Conservation (phyloP, 2,329 filamentous ascomycete genomes). For the Westerdykella aurantiaca region DNA sequence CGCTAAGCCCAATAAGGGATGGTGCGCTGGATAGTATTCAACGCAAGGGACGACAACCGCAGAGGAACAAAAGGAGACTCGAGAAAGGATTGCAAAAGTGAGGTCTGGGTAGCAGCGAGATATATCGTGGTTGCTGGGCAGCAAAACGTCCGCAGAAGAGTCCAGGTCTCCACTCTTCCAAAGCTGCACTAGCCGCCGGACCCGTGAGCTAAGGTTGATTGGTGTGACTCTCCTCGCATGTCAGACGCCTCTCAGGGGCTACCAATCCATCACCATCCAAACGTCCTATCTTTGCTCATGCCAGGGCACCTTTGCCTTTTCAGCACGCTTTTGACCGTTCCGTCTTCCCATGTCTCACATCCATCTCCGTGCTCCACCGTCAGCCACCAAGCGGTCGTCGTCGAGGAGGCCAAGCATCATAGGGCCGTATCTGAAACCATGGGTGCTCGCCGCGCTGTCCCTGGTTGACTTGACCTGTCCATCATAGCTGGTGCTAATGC, state of each 20-base stretch:
- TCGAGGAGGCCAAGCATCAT: conserved; percentile 13
- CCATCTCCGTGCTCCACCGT: neutral
- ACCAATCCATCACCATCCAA: neutral
- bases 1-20: no score
- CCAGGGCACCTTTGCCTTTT: neutral
- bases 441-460: conserved; percentile 17
- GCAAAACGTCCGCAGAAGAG: neutral
- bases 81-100: neutral
- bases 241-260: neutral
- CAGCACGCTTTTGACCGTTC: neutral
- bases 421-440: conserved; percentile 32
- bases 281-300: neutral
- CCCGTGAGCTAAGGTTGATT: neutral
- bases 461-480: conserved; percentile 33
- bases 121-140: neutral
- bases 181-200: neutral
- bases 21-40: no score
- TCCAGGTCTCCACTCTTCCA: neutral
- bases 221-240: neutral
- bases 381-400: neutral
- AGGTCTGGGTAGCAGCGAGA: neutral
- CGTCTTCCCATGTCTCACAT: conserved; percentile 1
- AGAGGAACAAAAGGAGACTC: neutral
- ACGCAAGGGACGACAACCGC: no score
- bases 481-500: conserved; percentile 24